A percentile compares a stretch with the other conserved stretches of the same genome.
Evolutionary conservation across 148 eudicot genomes (phyloP).

Genomic region (Camellia granthamiana): DNA sequence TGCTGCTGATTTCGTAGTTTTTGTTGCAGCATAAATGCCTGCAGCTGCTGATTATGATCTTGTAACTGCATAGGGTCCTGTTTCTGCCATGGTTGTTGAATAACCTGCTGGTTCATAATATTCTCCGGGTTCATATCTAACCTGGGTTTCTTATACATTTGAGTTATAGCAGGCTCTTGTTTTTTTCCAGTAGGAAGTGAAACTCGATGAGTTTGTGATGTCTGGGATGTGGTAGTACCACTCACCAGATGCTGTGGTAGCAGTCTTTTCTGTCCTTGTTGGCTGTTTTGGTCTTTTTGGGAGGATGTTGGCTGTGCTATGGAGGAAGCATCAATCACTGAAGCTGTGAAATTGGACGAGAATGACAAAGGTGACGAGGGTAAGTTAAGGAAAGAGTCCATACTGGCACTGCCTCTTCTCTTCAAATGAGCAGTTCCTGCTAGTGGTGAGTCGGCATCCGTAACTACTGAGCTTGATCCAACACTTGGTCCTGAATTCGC

Average conservation of each 20-base stretch:
- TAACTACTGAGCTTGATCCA: slow-evolving; percentile 29
- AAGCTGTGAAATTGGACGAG: slow-evolving; percentile 25
- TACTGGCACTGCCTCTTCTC: slow-evolving; percentile 12
- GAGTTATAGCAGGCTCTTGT: slow-evolving; percentile 11
- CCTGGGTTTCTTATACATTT: slow-evolving; percentile 28
- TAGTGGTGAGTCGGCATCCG: slow-evolving; percentile 25
- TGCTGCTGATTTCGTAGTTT: slow-evolving; percentile 15
- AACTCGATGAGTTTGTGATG: slow-evolving; percentile 20
- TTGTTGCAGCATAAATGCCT: slow-evolving; percentile 22
- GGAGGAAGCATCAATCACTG: slow-evolving; percentile 21
- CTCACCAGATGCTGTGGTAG: slow-evolving; percentile 8
- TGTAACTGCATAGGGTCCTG: slow-evolving; percentile 16
- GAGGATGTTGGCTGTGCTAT: slow-evolving; percentile 14
- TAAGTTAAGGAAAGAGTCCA: slow-evolving; percentile 22
- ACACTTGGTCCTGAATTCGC: slow-evolving; percentile 28
- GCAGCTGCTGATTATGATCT: slow-evolving; percentile 17
- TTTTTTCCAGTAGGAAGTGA: slow-evolving; percentile 21
- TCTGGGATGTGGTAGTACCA: slow-evolving; percentile 10
- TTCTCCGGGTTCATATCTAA: slow-evolving; percentile 23
- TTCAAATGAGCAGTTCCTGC: slow-evolving; percentile 21
- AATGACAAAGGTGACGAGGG: slow-evolving; percentile 25
- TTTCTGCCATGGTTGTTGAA: slow-evolving; percentile 20
- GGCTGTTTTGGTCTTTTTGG: slow-evolving; percentile 16
- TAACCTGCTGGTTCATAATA: slow-evolving; percentile 12
- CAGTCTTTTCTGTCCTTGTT: slow-evolving; percentile 12